A percentile compares a stretch with the other conserved stretches of the same genome.
phyloP scores from a whole-genome alignment of 495 filamentous ascomycete genomes.

The Talaromyces liani region DNA sequence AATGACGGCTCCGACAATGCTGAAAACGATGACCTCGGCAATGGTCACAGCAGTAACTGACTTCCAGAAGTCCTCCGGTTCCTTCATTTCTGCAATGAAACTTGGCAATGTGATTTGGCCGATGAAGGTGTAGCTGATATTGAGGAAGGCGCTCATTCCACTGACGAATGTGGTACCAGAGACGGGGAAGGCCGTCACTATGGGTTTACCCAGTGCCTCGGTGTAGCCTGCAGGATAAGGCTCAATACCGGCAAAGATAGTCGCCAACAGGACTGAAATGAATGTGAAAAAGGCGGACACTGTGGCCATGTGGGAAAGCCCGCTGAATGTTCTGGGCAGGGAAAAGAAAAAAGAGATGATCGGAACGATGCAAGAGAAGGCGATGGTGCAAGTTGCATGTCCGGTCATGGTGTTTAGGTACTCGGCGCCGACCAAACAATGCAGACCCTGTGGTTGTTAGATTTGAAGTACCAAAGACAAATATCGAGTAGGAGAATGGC shows the following conservation, averaged over 20 bases:
- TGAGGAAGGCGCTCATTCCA: conserved; percentile 77
- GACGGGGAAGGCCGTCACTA: conserved; percentile 57
- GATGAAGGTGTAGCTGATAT: conserved; percentile 89
- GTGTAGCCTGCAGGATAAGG: conserved; percentile 56
- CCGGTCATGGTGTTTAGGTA: conserved; percentile 80
- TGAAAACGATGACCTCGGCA: conserved; percentile 75
- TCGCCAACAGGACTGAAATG: conserved; percentile 71
- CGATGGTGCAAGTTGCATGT: conserved; percentile 60
- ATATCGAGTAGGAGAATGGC: too few relatives aligned
- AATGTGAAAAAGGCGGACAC: conserved; percentile 78
- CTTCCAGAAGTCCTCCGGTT: conserved; percentile 82
- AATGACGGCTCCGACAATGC: conserved; percentile 63
- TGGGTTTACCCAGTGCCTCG: conserved; percentile 44
- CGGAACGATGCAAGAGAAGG: conserved; percentile 61
- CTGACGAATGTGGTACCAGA: conserved; percentile 67
- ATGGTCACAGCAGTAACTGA: conserved; percentile 83
- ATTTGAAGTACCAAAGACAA: too few relatives aligned
- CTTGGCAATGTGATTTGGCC: conserved; percentile 85
- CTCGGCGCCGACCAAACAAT: conserved; percentile 70
- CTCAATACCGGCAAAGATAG: conserved; percentile 70
- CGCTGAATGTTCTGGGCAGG: conserved; percentile 71
- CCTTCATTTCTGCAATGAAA: conserved; percentile 89
- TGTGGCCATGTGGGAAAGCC: conserved; percentile 68
- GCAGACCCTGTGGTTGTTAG: conserved; percentile 43
- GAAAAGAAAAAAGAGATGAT: conserved; percentile 69